Conservation (phyloP, 23 red algal species). For the Cyanidiococcus yangmingshanensis region DNA sequence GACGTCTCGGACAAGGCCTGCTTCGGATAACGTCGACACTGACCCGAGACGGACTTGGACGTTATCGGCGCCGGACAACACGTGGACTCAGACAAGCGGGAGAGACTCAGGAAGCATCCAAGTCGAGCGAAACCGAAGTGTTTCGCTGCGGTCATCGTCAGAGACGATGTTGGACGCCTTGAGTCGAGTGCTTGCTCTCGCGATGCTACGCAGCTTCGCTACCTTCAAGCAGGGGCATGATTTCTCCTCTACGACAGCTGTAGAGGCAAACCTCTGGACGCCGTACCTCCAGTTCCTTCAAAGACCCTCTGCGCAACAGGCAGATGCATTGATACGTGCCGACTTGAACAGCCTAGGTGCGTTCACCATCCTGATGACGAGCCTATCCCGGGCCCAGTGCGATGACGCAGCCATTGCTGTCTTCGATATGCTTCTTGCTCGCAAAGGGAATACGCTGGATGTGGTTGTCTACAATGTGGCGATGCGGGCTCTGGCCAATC, state of each 20-base stretch:
- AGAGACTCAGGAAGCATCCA: not conserved
- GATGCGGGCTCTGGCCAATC: not conserved
- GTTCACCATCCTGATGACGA: conserved; percentile 10
- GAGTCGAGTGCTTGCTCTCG: not conserved
- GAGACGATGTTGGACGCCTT: not conserved
- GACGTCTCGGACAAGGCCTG: not conserved
- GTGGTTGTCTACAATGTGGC: conserved; percentile 4
- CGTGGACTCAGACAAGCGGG: not conserved
- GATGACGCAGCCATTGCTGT: not conserved
- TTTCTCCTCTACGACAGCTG: not conserved
- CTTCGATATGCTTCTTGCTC: not conserved
- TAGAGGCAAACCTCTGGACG: not conserved
- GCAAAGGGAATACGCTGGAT: not conserved
- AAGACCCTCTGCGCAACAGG: not conserved
- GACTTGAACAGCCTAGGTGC: conserved; percentile 2
- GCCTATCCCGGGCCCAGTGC: not conserved
- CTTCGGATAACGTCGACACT: too few species aligned
- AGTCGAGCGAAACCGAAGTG: not conserved
- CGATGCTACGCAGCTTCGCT: not conserved
- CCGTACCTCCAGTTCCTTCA: not conserved
- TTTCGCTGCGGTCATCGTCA: not conserved
- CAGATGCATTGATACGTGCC: not conserved
- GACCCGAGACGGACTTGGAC: not conserved
- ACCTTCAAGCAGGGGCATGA: not conserved
- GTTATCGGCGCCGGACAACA: not conserved